Evolutionary conservation across 2,329 filamentous ascomycete genomes (phyloP), one percentile per base, ranked within the genome.

Genomic region (Fusarium falciforme): DNA sequence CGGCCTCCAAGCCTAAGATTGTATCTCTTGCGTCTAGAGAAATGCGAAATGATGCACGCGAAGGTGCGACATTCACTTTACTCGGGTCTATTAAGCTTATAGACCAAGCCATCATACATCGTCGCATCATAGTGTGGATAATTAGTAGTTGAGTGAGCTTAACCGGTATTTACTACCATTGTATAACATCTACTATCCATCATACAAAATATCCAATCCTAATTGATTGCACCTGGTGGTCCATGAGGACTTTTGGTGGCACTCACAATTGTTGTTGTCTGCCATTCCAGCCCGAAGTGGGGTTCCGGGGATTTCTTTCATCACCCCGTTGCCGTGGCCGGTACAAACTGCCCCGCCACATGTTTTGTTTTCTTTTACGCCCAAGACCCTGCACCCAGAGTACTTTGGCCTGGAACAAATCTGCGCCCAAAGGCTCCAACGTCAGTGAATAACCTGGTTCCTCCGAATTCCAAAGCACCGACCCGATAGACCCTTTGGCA

Each of bases 261-360:
- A 47, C 44, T 47, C 22, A 47, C 25, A 52, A 31, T 54, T 54
- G 7, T 54, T 54, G 49, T 20, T 31, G 27, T 54, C 49, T 54
- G 27, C 17, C 49, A 57, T 64, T 57, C 49, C 14, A 64, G 55
- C 64, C 64, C 33, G 36, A 64, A 61, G 72, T 75, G 72, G 72
- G 72, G 69, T 75, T 44, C 62, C 49, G 59, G 61, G 61, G 66
- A 68, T 63, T 64, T 71, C 54, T 58, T 73, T 58, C 61, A 54
- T 14, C 20, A 29, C 61, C 27, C 49, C 49, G 47, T 55, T 22
- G 33, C 31, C 60, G 71, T 74, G 74, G 72, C 72, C 64, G 68
- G 72, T 72, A 29, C 66, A 63, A 75, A 52, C 17, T 60, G 70
- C 73, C 73, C 73, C 72, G 70, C 73, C 72, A 75, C 72, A 75